Conservation (phyloP, 164 flowering plant genomes). For the Sextonia rubra region DNA sequence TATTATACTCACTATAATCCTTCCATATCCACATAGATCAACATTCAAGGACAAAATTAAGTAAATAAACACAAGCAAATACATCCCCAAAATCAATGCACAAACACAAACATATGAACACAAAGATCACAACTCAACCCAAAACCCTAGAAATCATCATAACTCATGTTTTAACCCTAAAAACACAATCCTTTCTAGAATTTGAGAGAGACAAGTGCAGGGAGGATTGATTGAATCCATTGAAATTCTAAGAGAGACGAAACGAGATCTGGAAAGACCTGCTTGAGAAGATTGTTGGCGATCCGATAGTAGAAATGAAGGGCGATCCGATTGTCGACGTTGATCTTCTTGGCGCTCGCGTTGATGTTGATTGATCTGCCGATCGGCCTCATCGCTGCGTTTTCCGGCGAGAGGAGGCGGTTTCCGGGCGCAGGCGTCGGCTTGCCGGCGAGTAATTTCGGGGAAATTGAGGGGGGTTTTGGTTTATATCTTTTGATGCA, state of each 20-base stretch:
- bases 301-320: slow-evolving; percentile 79
- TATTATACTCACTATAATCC: too few species aligned
- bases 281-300: slow-evolving; percentile 85
- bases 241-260: too few species aligned
- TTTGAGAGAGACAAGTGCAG: not conserved
- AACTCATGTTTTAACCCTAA: not conserved
- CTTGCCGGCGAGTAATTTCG: not conserved
- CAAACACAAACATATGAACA: too few species aligned
- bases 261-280: slow-evolving; percentile 37
- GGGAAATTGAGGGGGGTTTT: not conserved
- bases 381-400: slow-evolving; percentile 26
- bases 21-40: too few species aligned
- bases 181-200: not conserved
- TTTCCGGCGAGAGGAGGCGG: not conserved
- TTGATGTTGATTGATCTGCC: slow-evolving; percentile 43
- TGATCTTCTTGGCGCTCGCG: slow-evolving; percentile 50
- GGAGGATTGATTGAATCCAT: not conserved
- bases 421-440: not conserved
- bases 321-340: slow-evolving; percentile 76
- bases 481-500: too few species aligned
- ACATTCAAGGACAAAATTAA: too few species aligned
- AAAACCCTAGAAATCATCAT: not conserved
- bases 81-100: too few species aligned
- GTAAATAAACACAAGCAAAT: too few species aligned
- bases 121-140: too few species aligned